These are phyloP conservation scores for Carpinus fangiana DNA, from an alignment of 306 rosid species.

Conservation along the genomic window DNA sequence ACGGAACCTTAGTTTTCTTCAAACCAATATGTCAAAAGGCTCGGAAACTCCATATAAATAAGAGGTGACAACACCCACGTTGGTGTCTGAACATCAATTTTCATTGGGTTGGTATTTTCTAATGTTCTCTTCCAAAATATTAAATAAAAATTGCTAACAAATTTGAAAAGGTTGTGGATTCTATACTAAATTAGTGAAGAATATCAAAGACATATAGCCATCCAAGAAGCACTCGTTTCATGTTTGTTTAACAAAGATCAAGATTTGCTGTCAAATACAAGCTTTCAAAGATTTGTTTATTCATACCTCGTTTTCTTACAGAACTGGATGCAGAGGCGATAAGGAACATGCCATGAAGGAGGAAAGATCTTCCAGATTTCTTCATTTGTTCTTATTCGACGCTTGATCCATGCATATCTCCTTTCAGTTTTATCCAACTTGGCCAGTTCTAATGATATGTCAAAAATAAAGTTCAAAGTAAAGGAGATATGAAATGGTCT, in stretches of 20 bases:
- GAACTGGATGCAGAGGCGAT: constrained; percentile 89
- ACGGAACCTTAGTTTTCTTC: neutral
- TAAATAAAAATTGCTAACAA: neutral
- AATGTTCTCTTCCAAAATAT: neutral
- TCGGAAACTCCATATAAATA: neutral
- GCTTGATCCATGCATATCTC: constrained; percentile 99
- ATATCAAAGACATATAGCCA: neutral
- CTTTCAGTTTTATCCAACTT: constrained; percentile 96
- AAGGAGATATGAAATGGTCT: constrained; percentile 18
- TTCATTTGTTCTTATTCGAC: constrained; percentile 97
- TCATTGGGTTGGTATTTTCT: neutral
- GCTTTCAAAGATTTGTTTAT: neutral
- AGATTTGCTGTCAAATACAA: constrained; percentile 16
- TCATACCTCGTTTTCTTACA: constrained; percentile 92
- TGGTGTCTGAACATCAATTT: neutral
- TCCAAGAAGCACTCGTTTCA: neutral
- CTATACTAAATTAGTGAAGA: neutral
- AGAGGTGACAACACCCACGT: no score
- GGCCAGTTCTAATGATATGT: constrained; percentile 65
- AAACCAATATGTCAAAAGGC: neutral
- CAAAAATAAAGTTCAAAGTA: constrained; percentile 25
- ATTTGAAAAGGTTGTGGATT: neutral
- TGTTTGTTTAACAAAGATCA: constrained; percentile 7
- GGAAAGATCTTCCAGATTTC: constrained; percentile 98
- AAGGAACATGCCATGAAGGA: constrained; percentile 91